Conservation (phyloP, 192 early-diverging fungal genomes). For the Backusella sp. region DNA sequence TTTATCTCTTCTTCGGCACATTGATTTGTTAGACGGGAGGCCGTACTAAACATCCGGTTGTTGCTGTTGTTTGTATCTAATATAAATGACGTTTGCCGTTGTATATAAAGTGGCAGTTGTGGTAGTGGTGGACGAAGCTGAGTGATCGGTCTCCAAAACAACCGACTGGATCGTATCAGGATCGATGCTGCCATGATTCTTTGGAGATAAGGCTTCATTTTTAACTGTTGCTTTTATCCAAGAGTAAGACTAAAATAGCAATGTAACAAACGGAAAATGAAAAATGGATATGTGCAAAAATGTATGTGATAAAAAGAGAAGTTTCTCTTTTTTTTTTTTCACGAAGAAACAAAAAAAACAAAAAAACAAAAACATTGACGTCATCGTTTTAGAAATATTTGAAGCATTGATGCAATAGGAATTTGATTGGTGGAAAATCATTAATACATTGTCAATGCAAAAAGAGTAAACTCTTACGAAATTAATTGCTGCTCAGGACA, state of each 20-base stretch:
- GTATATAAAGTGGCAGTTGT: not conserved
- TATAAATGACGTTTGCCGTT: not conserved
- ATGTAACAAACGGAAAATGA: not conserved
- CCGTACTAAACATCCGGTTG: not conserved
- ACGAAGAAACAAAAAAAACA: not conserved
- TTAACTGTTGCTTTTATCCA: not conserved
- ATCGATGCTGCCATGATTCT: constrained; percentile 11
- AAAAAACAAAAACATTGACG: not conserved
- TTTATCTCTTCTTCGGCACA: not conserved
- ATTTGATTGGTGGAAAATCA: not conserved
- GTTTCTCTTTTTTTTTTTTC: not conserved
- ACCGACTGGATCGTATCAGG: not conserved
- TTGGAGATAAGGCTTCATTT: constrained; percentile 8
- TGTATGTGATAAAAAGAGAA: not conserved
- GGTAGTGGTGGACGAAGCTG: not conserved
- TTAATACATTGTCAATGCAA: not conserved
- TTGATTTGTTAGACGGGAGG: not conserved
- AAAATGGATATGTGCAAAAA: not conserved
- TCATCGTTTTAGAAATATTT: not conserved
- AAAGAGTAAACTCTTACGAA: not conserved
- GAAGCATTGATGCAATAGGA: not conserved
- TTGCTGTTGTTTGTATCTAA: not conserved
- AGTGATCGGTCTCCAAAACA: not conserved
- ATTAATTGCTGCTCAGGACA: not conserved
- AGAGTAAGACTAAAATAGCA: not conserved